Percentiles rank a stretch among this genome's conserved stretches.
These are phyloP conservation scores for Salix udensis DNA, from an alignment of 345 rosid species.

Conservation along the genomic window DNA sequence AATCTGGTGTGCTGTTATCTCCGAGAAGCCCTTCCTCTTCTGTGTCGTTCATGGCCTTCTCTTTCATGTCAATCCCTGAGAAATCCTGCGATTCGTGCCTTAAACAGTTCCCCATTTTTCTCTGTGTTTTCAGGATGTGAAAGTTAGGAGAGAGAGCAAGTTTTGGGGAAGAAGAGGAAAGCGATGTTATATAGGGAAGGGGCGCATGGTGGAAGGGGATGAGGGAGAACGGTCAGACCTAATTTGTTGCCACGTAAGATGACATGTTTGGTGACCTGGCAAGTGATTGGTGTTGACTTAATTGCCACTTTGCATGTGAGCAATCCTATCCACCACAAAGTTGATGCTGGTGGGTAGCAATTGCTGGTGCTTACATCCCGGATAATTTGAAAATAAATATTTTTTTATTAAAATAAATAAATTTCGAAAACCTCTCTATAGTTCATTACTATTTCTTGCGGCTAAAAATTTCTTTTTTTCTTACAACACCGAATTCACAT, in stretches of 20 bases:
- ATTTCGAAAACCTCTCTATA: too few species aligned
- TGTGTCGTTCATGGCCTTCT: not conserved
- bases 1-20: not conserved
- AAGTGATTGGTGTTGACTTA: conserved; percentile 27
- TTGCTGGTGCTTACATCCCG: not conserved
- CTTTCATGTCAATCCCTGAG: not conserved
- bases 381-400: too few species aligned
- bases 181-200: not conserved
- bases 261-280: conserved; percentile 35
- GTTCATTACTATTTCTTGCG: too few species aligned
- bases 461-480: too few species aligned
- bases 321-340: not conserved
- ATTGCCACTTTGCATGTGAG: conserved; percentile 11
- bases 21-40: conserved; percentile 16
- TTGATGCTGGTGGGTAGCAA: not conserved
- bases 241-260: conserved; percentile 37
- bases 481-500: too few species aligned
- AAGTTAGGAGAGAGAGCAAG: conserved; percentile 1
- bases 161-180: not conserved
- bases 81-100: conserved; percentile 22
- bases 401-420: too few species aligned
- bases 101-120: conserved; percentile 51
- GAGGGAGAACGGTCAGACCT: conserved; percentile 31
- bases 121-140: not conserved
- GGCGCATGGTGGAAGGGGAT: not conserved